Evolutionary conservation across 2,329 filamentous ascomycete genomes (phyloP).

Genomic region (Diplocarpon mali): DNA sequence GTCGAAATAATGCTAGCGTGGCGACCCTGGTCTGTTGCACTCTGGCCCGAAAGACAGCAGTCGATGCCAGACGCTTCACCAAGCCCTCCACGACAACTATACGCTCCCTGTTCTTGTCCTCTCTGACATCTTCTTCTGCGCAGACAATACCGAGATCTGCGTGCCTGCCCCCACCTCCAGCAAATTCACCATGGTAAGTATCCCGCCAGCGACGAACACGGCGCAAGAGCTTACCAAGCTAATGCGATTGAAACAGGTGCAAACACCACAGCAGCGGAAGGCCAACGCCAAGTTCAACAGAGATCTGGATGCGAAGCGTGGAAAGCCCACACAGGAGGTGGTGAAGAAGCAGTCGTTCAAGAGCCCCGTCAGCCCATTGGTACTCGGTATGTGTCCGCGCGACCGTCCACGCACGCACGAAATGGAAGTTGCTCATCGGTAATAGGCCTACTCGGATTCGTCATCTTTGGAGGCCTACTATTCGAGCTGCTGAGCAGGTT

Average conservation of each 20-base stretch:
- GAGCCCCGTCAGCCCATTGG: constrained; percentile 51
- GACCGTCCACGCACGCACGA: not conserved
- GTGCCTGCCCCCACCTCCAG: too few species aligned
- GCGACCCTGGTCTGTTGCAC: too few species aligned
- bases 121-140: too few species aligned
- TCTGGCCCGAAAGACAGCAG: too few species aligned
- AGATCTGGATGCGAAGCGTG: constrained; percentile 61
- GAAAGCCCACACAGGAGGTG: constrained; percentile 56
- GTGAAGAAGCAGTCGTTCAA: constrained; percentile 43
- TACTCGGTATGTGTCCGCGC: constrained; percentile 42
- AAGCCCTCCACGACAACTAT: too few species aligned
- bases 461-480: constrained; percentile 28
- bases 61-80: too few species aligned
- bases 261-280: constrained; percentile 75
- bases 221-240: too few species aligned
- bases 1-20: too few species aligned
- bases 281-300: constrained; percentile 71
- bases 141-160: too few species aligned
- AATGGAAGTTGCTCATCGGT: not conserved
- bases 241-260: constrained; percentile 41
- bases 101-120: too few species aligned
- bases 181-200: too few species aligned
- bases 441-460: constrained; percentile 24
- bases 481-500: constrained; percentile 29
- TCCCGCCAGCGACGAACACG: too few species aligned